phyloP scores from a whole-genome alignment of 129 eudicot genomes.

The Glebionis coronaria region DNA sequence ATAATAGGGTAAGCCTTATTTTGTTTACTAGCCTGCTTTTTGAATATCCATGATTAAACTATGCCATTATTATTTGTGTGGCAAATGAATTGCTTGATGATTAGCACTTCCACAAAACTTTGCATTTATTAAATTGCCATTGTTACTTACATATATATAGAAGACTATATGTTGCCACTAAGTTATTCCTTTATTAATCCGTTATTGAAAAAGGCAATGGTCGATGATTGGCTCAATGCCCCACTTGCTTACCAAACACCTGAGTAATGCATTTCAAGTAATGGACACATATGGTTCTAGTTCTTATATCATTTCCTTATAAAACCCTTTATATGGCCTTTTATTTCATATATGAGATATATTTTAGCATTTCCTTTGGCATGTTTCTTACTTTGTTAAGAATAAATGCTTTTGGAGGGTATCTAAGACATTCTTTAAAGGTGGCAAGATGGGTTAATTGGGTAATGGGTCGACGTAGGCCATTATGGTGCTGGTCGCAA shows the following conservation, averaged over 20 bases:
- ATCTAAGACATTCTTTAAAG: neutral
- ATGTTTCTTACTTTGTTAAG: neutral
- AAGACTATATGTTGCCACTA: neutral
- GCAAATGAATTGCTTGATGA: neutral
- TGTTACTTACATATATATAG: neutral
- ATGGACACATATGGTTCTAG: neutral
- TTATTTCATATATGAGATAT: neutral
- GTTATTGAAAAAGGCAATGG: too few species aligned
- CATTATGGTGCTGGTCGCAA: too few species aligned
- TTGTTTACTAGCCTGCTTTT: neutral
- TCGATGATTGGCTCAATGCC: neutral
- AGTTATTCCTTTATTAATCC: neutral
- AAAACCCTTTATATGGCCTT: neutral
- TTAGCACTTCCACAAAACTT: neutral
- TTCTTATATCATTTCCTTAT: too few species aligned
- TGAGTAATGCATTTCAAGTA: slow-evolving; percentile 3
- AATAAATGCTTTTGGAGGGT: neutral
- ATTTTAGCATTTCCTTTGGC: neutral
- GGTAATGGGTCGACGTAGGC: too few species aligned
- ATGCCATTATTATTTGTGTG: neutral
- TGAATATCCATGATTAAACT: neutral
- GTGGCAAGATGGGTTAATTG: too few species aligned
- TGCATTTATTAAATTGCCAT: neutral
- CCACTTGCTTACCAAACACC: neutral
- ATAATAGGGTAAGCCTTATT: slow-evolving; percentile 48